Conservation (phyloP, 2,329 filamentous ascomycete genomes). For the Trichoderma oligosporum region DNA sequence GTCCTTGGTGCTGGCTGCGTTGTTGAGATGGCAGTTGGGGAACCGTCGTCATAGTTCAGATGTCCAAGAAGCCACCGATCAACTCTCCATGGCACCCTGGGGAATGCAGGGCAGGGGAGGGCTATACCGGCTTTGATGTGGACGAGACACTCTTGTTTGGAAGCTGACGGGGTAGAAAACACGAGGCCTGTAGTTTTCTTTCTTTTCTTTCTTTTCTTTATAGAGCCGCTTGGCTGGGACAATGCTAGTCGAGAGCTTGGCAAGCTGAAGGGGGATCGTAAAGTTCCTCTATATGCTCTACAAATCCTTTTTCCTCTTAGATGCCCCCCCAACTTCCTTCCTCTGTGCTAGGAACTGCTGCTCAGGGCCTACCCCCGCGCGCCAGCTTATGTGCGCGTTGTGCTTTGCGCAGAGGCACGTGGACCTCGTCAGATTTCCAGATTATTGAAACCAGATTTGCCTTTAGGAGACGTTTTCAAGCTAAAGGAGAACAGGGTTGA, state of each 20-base stretch:
- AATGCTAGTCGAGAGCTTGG: not conserved
- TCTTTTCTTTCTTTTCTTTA: not conserved
- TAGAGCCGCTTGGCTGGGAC: not conserved
- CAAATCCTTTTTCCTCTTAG: constrained; percentile 5
- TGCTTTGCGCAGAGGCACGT: constrained; percentile 17
- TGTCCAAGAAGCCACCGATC: constrained; percentile 13
- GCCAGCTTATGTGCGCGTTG: constrained; percentile 11
- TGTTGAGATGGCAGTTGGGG: constrained; percentile 3
- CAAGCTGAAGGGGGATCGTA: constrained; percentile 10
- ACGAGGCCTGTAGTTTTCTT: not conserved
- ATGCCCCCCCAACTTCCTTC: not conserved
- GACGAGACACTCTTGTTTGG: not conserved
- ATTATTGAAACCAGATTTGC: not conserved
- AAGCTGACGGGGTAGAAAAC: not conserved
- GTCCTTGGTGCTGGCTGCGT: constrained; percentile 7
- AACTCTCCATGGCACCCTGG: constrained; percentile 21
- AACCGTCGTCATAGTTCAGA: constrained; percentile 19
- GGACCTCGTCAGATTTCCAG: constrained; percentile 7
- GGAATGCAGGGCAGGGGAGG: constrained; percentile 6
- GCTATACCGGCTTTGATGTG: not conserved
- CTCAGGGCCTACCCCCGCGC: not conserved
- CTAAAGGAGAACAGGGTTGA: not conserved
- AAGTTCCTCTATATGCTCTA: constrained; percentile 14
- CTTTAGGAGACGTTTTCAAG: constrained; percentile 7
- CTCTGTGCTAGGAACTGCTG: not conserved